phyloP scores from a whole-genome alignment of 768 basidiomycete genomes.

The Pisolithus microcarpus region DNA sequence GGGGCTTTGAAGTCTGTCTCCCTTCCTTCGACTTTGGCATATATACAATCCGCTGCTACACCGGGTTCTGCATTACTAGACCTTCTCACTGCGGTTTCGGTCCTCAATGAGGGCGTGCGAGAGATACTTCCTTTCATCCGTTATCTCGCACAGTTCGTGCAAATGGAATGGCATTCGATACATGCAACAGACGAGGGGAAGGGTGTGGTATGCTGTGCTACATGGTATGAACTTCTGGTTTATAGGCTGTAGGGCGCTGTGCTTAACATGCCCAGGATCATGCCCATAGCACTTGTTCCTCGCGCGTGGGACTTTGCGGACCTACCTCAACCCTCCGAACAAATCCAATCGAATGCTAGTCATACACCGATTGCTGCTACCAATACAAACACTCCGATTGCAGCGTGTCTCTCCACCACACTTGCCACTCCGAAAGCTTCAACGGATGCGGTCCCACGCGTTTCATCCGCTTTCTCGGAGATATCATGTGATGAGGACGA shows the following conservation, averaged over 20 bases:
- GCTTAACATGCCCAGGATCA: conserved; percentile 41
- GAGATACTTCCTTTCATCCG: conserved; percentile 82
- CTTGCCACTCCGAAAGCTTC: conserved; percentile 25
- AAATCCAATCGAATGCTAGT: conserved; percentile 5
- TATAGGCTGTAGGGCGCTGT: not conserved
- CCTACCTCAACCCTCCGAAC: conserved; percentile 28
- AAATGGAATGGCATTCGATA: conserved; percentile 67
- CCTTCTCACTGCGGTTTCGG: conserved; percentile 64
- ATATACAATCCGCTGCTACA: conserved; percentile 59
- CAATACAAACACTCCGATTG: conserved; percentile 11
- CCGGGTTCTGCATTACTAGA: conserved; percentile 53
- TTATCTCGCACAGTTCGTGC: conserved; percentile 72
- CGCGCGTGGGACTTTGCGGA: conserved; percentile 74
- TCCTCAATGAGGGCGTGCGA: conserved; percentile 66
- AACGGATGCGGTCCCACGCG: conserved; percentile 19
- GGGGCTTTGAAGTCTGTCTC: conserved; percentile 76
- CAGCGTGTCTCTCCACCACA: conserved; percentile 16
- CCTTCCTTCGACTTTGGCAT: conserved; percentile 61
- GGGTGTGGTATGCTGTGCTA: conserved; percentile 84
- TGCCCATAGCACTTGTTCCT: conserved; percentile 74
- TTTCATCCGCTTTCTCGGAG: conserved; percentile 25
- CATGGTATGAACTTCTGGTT: conserved; percentile 51
- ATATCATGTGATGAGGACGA: conserved; percentile 24
- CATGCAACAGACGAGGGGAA: conserved; percentile 55
- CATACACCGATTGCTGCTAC: conserved; percentile 10